These are phyloP conservation scores for Scheffersomyces segobiensis DNA, from an alignment of 1,139 yeast species.

Conservation along the genomic window DNA sequence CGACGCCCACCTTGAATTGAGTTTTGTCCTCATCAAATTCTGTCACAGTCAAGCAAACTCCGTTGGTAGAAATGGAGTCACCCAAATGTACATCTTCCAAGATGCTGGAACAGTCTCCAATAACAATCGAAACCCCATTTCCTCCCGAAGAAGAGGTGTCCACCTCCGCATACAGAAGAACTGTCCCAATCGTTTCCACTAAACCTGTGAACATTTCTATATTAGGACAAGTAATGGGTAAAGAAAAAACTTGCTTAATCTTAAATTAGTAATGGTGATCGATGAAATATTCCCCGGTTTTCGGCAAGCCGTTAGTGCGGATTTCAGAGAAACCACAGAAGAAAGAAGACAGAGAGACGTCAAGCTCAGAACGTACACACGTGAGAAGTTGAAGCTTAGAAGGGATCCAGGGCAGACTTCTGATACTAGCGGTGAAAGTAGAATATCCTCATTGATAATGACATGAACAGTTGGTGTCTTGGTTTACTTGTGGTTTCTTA, in stretches of 20 bases:
- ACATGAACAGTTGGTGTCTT: not conserved
- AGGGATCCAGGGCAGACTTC: not conserved
- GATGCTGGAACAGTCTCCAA: slow-evolving; percentile 63
- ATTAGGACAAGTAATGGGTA: not conserved
- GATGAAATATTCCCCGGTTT: not conserved
- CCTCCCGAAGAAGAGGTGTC: slow-evolving; percentile 70
- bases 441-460: not conserved
- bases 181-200: slow-evolving; percentile 79
- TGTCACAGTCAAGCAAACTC: slow-evolving; percentile 93
- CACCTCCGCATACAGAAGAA: slow-evolving; percentile 44
- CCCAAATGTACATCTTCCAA: slow-evolving; percentile 84
- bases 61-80: slow-evolving; percentile 89
- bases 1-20: slow-evolving; percentile 82
- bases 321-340: not conserved
- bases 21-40: slow-evolving; percentile 56
- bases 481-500: not conserved
- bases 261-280: not conserved
- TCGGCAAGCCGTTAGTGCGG: not conserved
- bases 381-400: not conserved
- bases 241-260: not conserved
- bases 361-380: not conserved
- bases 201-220: slow-evolving; percentile 86
- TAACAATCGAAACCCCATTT: slow-evolving; percentile 71
- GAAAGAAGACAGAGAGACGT: not conserved
- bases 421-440: not conserved